Percentiles rank a stretch among this genome's conserved stretches.
Conservation (phyloP, 139 green algal genomes). For the Closterium sp. region DNA sequence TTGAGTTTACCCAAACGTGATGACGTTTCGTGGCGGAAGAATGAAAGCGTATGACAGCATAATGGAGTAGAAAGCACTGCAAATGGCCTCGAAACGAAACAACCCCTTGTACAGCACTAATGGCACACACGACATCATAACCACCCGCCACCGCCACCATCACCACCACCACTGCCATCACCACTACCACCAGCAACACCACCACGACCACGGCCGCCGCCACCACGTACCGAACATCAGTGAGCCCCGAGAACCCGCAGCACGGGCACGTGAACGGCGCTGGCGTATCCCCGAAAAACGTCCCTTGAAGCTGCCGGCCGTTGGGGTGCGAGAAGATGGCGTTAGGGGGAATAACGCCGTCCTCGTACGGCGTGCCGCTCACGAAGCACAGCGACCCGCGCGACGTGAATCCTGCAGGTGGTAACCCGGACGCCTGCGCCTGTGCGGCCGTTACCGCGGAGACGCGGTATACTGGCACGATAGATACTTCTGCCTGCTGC, state of each 20-base stretch:
- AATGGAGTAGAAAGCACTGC: no score
- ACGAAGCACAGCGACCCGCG: neutral
- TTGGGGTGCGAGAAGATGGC: constrained; percentile 28
- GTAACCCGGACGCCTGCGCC: neutral
- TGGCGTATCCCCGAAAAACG: constrained; percentile 45
- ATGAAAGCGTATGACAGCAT: no score
- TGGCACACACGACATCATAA: no score
- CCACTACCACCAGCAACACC: no score
- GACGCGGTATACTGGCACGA: neutral
- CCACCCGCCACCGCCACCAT: no score
- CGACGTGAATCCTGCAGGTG: neutral
- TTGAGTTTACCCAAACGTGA: no score
- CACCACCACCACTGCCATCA: no score
- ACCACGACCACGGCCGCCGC: no score
- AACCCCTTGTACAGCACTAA: no score
- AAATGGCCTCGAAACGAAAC: no score
- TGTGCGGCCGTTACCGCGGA: neutral
- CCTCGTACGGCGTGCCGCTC: constrained; percentile 3
- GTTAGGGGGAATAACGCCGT: constrained; percentile 21
- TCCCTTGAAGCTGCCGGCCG: constrained; percentile 12
- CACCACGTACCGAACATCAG: constrained; percentile 10
- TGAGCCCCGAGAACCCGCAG: constrained; percentile 27
- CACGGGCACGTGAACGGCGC: constrained; percentile 39
- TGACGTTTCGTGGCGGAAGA: no score
- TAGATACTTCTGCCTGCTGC: neutral